Conservation (phyloP, 257 asterid genomes). For the Solanum phureja region DNA sequence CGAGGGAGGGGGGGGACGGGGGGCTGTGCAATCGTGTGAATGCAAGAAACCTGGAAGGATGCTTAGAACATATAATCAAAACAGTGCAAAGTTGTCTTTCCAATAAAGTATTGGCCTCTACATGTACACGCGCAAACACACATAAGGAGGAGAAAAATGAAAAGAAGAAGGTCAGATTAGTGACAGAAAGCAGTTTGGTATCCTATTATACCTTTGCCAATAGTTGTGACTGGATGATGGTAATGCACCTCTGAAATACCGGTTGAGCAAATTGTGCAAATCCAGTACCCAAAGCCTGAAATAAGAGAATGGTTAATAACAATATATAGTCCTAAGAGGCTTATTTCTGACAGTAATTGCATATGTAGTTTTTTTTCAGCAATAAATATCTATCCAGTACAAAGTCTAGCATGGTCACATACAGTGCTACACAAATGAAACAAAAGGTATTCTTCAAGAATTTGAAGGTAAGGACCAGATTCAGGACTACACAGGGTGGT, state of each 20-base stretch:
- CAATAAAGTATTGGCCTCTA: not conserved
- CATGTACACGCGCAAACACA: not conserved
- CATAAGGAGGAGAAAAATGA: not conserved
- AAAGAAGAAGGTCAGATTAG: not conserved
- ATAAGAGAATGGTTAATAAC: not conserved
- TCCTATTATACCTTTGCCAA: conserved; percentile 69
- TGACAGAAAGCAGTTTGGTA: not conserved
- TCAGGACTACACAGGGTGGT: not conserved
- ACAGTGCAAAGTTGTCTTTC: not conserved
- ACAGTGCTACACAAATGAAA: not conserved
- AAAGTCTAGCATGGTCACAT: not conserved
- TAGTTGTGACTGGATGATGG: conserved; percentile 84
- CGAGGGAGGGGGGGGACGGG: not conserved
- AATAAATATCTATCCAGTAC: not conserved
- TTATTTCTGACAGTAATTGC: not conserved
- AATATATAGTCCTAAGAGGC: not conserved
- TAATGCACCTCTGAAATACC: conserved; percentile 92
- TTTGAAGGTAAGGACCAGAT: not conserved
- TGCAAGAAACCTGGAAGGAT: not conserved
- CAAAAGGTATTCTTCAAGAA: not conserved
- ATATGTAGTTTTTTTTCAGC: not conserved
- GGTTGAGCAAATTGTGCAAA: conserved; percentile 88
- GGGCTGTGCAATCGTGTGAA: not conserved
- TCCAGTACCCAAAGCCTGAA: conserved; percentile 88
- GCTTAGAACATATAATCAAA: not conserved